Evolutionary conservation across 2,329 filamentous ascomycete species (phyloP), one percentile per base, ranked within the genome.

Genomic region (Diaporthe destruens): DNA sequence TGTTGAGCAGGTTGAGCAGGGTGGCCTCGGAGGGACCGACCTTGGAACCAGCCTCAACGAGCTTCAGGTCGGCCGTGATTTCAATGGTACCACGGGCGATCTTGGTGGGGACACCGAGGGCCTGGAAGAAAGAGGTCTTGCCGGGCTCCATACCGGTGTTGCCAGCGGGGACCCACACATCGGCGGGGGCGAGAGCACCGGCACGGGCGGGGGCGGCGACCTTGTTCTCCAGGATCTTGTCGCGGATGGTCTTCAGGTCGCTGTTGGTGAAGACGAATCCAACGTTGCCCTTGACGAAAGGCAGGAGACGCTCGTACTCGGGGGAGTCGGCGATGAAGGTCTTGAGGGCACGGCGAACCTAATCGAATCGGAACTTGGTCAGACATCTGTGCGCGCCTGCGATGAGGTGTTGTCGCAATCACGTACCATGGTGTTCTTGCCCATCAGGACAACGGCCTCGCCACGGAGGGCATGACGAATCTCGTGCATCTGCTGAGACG

Each of bases 91-190:
- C 97, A 97, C 96, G 96, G 85, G 96, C 96, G 88, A 99, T 99
- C 95, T 99, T 99, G 91, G 96, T 99, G 84, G 96, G 96, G 85
- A 99, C 95, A 94, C 96, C 96, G 87, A 99, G 96, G 82, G 96
- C 96, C 93, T 99, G 96, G 95, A 99, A 99, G 95, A 99, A 99
- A 84, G 96, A 98, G 83, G 96, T 99, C 94, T 99, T 99, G 87
- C 97, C 97, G 84, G 96, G 97, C 87, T 99, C 96, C 96, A 99
- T 99, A 89, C 96, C 96, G 82, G 96, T 99, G 93, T 99, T 99
- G 87, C 96, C 96, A 80, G 95, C 96, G 79, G 96, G 96, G 79
- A 99, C 85, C 89, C 88, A 99, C 84, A 99, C 96, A 86, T 99
- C 97, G 82, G 84, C 87, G 79, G 97, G 96, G 79, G 96, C 97